These are phyloP conservation scores for Omphalotus olearius DNA, from an alignment of 1,284 basidiomycete species.

Conservation along the genomic window DNA sequence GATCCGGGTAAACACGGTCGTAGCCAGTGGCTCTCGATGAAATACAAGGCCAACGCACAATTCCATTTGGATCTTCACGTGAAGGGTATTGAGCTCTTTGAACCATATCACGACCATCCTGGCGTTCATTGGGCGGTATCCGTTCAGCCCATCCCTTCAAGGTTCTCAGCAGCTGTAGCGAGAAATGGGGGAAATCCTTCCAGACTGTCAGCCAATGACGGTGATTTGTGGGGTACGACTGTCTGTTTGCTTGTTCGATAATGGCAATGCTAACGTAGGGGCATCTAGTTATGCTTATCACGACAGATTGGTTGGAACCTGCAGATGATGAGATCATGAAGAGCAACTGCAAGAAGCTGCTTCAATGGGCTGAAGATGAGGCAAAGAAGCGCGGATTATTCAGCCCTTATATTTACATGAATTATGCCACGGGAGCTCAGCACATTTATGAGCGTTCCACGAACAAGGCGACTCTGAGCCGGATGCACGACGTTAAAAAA, in stretches of 20 bases:
- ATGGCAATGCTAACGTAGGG: slow-evolving; percentile 1
- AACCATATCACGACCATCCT: slow-evolving; percentile 13
- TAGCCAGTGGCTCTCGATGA: slow-evolving; percentile 19
- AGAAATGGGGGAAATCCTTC: slow-evolving; percentile 21
- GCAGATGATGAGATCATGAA: slow-evolving; percentile 19
- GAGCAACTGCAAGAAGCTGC: slow-evolving; percentile 11
- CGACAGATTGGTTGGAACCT: slow-evolving; percentile 17
- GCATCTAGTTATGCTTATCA: slow-evolving; percentile 13
- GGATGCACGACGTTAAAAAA: slow-evolving; percentile 16
- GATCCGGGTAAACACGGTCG: slow-evolving; percentile 16
- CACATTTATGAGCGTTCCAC: slow-evolving; percentile 16
- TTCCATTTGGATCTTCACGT: slow-evolving; percentile 19
- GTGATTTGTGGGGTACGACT: slow-evolving; percentile 18
- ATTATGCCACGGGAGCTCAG: slow-evolving; percentile 19
- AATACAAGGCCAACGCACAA: slow-evolving; percentile 17
- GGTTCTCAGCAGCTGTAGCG: slow-evolving; percentile 10
- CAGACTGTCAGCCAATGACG: slow-evolving; percentile 15
- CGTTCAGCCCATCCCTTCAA: slow-evolving; percentile 18
- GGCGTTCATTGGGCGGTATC: slow-evolving; percentile 17
- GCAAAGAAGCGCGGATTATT: slow-evolving; percentile 15
- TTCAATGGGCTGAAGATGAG: slow-evolving; percentile 15
- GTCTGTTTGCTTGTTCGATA: background rate
- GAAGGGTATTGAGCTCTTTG: slow-evolving; percentile 18
- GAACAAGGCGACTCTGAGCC: slow-evolving; percentile 13
- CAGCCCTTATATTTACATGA: slow-evolving; percentile 22